These are phyloP conservation scores for Trichosanthes cucumerina DNA, from an alignment of 306 rosid genomes.

Conservation along the genomic window DNA sequence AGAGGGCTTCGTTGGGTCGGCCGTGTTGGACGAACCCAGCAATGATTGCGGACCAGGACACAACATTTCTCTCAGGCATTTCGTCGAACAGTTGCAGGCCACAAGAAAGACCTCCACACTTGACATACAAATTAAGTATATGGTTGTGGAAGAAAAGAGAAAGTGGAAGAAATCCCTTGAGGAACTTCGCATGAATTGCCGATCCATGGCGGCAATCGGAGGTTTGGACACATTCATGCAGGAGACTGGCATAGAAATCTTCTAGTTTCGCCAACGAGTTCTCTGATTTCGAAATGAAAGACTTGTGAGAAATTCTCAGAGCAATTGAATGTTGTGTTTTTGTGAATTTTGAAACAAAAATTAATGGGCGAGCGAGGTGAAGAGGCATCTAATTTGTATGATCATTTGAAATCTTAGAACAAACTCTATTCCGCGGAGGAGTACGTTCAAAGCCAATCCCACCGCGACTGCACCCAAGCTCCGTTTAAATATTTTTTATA, in stretches of 20 bases:
- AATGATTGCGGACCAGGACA: conserved; percentile 62
- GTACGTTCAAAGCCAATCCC: neutral
- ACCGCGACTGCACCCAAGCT: neutral
- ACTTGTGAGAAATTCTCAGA: conserved; percentile 9
- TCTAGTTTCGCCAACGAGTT: conserved; percentile 16
- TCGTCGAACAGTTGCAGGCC: conserved; percentile 65
- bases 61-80: conserved; percentile 58
- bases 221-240: conserved; percentile 27
- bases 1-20: conserved; percentile 30
- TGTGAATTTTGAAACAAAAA: neutral
- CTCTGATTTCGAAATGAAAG: conserved; percentile 6
- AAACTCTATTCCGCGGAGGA: neutral
- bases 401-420: neutral
- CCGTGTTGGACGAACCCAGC: conserved; percentile 45
- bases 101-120: conserved; percentile 30
- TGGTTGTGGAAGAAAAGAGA: conserved; percentile 52
- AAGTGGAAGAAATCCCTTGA: conserved; percentile 36
- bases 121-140: conserved; percentile 42
- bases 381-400: neutral
- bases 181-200: conserved; percentile 45
- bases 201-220: conserved; percentile 34
- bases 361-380: neutral
- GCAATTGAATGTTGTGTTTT: neutral
- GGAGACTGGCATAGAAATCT: conserved; percentile 24
- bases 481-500: too few species aligned